phyloP scores from a whole-genome alignment of 768 basidiomycete genomes.

The Tylopilus plumbeoviolaceoides region DNA sequence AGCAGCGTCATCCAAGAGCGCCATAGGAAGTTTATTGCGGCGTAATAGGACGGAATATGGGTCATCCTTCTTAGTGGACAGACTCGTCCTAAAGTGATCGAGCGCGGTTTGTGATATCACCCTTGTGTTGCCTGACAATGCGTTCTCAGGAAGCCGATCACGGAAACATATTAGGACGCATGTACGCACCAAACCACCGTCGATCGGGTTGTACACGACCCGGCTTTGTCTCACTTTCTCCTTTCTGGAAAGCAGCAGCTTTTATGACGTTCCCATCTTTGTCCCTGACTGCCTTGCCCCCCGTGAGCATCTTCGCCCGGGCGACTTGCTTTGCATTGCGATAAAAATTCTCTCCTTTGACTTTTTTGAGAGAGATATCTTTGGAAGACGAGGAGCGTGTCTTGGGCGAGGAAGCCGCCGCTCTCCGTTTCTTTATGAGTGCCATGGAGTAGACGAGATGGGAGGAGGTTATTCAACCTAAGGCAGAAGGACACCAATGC shows the following conservation, averaged over 20 bases:
- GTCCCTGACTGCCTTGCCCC: constrained; percentile 89
- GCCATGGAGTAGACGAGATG: constrained; percentile 20
- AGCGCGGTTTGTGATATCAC: constrained; percentile 95
- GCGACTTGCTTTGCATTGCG: constrained; percentile 88
- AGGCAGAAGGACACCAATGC: no score
- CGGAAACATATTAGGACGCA: background rate
- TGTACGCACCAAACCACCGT: constrained; percentile 88
- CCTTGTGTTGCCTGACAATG: constrained; percentile 81
- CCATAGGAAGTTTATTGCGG: constrained; percentile 97
- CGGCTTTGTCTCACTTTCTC: constrained; percentile 85
- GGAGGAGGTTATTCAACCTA: no score
- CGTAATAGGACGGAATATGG: constrained; percentile 94
- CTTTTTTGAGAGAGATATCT: constrained; percentile 56
- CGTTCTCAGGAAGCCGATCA: constrained; percentile 8
- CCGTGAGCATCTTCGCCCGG: constrained; percentile 87
- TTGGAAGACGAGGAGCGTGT: constrained; percentile 43
- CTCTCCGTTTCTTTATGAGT: constrained; percentile 28
- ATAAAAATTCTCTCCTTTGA: constrained; percentile 98
- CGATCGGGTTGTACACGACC: constrained; percentile 94
- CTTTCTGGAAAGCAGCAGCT: constrained; percentile 94
- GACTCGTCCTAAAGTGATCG: constrained; percentile 92
- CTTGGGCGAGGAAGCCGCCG: constrained; percentile 30
- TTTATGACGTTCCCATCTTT: constrained; percentile 88
- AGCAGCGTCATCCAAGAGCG: constrained; percentile 83
- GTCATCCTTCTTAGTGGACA: constrained; percentile 81